phyloP scores from a whole-genome alignment of 1,284 basidiomycete species.

The Cutaneotrichosporon sp. region DNA sequence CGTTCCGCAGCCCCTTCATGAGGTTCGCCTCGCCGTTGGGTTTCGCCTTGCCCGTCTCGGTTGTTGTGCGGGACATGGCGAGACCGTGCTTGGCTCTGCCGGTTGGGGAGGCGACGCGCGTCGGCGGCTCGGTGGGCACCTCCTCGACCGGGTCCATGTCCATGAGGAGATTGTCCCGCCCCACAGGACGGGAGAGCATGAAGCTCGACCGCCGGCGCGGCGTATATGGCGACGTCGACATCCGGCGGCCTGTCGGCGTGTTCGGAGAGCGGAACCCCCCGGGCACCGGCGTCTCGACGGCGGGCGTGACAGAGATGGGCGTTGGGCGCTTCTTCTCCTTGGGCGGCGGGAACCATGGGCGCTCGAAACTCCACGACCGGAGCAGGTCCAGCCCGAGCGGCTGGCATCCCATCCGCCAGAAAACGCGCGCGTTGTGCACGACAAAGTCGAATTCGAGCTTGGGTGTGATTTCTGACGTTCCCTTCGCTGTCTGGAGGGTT shows the following conservation, averaged over 20 bases:
- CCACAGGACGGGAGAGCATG: conserved; percentile 55
- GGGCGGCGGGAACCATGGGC: conserved; percentile 53
- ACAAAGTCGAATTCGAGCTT: conserved; percentile 88
- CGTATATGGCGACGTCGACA: conserved; percentile 12
- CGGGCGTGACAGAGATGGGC: not conserved
- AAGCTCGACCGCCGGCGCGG: conserved; percentile 50
- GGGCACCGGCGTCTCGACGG: no score
- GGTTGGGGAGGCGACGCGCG: conserved; percentile 53
- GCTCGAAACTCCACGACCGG: conserved; percentile 82
- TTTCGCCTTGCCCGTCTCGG: not conserved
- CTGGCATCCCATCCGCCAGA: conserved; percentile 94
- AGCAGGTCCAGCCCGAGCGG: conserved; percentile 78
- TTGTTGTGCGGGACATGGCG: not conserved
- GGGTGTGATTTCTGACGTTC: conserved; percentile 80
- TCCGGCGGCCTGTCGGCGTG: not conserved
- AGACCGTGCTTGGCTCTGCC: conserved; percentile 33
- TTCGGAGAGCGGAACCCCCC: no score
- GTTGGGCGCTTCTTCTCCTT: conserved; percentile 7
- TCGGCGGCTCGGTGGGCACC: conserved; percentile 55
- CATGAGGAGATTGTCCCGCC: conserved; percentile 68
- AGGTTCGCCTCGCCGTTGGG: conserved; percentile 49
- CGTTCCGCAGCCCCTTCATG: conserved; percentile 53
- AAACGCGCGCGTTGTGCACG: conserved; percentile 81
- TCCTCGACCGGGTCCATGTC: conserved; percentile 67
- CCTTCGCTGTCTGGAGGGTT: conserved; percentile 85